Percentiles rank a stretch among this genome's conserved stretches.
Conservation (phyloP, 306 rosid genomes). For the Amphicarpaea edgeworthii region DNA sequence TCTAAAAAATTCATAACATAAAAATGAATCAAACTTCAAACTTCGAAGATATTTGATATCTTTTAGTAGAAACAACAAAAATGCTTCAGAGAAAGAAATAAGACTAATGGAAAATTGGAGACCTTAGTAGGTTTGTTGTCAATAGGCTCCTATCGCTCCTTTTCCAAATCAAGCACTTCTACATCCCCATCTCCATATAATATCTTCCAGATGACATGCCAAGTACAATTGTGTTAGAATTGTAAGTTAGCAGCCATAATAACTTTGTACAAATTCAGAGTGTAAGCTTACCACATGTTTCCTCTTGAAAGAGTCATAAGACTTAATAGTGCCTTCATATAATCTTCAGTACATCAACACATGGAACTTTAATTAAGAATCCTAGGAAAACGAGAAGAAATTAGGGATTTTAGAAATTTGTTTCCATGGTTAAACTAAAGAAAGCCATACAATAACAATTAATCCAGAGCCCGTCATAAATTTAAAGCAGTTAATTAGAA, state of each 20-base stretch:
- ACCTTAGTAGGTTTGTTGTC: constrained; percentile 54
- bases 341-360: constrained; percentile 64
- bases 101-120: constrained; percentile 42
- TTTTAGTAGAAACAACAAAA: constrained; percentile 39
- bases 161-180: constrained; percentile 52
- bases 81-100: constrained; percentile 41
- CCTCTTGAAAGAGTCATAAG: no score
- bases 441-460: background rate
- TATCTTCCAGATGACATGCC: no score
- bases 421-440: constrained; percentile 34
- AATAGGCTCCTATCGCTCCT: constrained; percentile 61
- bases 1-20: constrained; percentile 63
- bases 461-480: constrained; percentile 30
- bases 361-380: constrained; percentile 37
- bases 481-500: constrained; percentile 32
- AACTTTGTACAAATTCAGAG: constrained; percentile 37
- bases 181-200: no score
- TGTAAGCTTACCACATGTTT: constrained; percentile 75
- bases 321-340: constrained; percentile 83
- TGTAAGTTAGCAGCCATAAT: constrained; percentile 26
- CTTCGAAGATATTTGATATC: no score
- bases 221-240: constrained; percentile 41
- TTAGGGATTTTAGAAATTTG: no score
- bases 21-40: constrained; percentile 49
- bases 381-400: constrained; percentile 11